These are phyloP conservation scores for Sclerotinia glacialis DNA, from an alignment of 2,329 filamentous ascomycete genomes.

Conservation along the genomic window DNA sequence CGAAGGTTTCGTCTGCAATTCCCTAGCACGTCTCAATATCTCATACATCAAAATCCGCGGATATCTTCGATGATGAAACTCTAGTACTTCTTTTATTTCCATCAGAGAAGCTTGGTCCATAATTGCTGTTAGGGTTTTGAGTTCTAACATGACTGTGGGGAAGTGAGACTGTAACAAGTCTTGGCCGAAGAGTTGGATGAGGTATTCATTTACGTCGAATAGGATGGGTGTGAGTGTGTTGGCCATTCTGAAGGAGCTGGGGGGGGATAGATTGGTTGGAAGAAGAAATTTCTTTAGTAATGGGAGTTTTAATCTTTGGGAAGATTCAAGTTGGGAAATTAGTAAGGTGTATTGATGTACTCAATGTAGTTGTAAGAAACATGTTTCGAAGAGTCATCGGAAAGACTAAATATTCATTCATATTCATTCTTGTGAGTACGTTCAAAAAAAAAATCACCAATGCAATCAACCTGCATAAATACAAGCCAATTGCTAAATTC, in stretches of 20 bases:
- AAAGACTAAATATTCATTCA: not conserved
- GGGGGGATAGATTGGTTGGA: not conserved
- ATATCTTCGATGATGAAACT: too few species aligned
- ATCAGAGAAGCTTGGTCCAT: not conserved
- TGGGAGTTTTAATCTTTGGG: too few species aligned
- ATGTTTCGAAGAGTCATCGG: not conserved
- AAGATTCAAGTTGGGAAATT: not conserved
- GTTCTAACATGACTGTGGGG: too few species aligned
- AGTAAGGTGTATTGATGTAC: not conserved
- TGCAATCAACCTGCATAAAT: not conserved
- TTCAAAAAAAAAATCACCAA: not conserved
- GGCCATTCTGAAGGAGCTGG: not conserved
- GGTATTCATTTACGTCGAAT: too few species aligned
- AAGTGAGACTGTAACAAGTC: too few species aligned
- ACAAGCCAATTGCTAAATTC: not conserved
- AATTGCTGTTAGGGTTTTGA: not conserved
- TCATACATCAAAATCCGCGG: accelerated
- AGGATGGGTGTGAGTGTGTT: too few species aligned
- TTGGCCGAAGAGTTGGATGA: too few species aligned
- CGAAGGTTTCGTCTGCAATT: not conserved
- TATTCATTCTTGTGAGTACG: not conserved
- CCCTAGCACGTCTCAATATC: not conserved
- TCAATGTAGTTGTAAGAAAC: not conserved
- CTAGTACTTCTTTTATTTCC: not conserved
- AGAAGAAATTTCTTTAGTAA: too few species aligned